Evolutionary conservation across 1,284 basidiomycete species (phyloP).

Genomic region (Leccinum ponderosum): DNA sequence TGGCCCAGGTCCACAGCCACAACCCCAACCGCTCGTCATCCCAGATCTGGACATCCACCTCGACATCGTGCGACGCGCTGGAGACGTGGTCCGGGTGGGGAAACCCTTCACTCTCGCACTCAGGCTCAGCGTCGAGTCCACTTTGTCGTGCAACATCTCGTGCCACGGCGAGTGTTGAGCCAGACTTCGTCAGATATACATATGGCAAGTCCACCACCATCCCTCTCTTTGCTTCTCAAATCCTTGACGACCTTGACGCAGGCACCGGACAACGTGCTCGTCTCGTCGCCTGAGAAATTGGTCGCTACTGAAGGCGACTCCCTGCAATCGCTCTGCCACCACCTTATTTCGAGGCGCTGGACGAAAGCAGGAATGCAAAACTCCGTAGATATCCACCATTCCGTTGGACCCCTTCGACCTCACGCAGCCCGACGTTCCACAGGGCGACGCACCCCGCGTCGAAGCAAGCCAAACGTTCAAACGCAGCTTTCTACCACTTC

Average conservation of each 20-base stretch:
- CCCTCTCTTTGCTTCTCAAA: slow-evolving; percentile 39
- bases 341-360: slow-evolving; percentile 45
- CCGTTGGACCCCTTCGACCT: slow-evolving; percentile 46
- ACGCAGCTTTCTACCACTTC: slow-evolving; percentile 54
- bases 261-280: slow-evolving; percentile 39
- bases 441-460: slow-evolving; percentile 23
- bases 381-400: slow-evolving; percentile 42
- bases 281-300: slow-evolving; percentile 41
- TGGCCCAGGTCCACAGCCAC: slow-evolving; percentile 6
- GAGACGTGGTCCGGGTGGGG: slow-evolving; percentile 46
- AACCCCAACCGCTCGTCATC: slow-evolving; percentile 18
- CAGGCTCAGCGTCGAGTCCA: slow-evolving; percentile 49
- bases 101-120: slow-evolving; percentile 59
- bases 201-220: neutral
- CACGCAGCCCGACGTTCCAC: slow-evolving; percentile 15
- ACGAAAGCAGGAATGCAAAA: slow-evolving; percentile 33
- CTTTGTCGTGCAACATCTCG: slow-evolving; percentile 66
- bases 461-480: slow-evolving; percentile 59
- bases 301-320: slow-evolving; percentile 22
- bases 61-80: slow-evolving; percentile 50
- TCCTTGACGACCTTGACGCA: slow-evolving; percentile 45
- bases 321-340: slow-evolving; percentile 41
- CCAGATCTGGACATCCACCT: slow-evolving; percentile 59
- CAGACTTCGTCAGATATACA: slow-evolving; percentile 13
- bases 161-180: slow-evolving; percentile 36